phyloP scores from a whole-genome alignment of 106 monocot genomes.

The Hemerocallis citrina region DNA sequence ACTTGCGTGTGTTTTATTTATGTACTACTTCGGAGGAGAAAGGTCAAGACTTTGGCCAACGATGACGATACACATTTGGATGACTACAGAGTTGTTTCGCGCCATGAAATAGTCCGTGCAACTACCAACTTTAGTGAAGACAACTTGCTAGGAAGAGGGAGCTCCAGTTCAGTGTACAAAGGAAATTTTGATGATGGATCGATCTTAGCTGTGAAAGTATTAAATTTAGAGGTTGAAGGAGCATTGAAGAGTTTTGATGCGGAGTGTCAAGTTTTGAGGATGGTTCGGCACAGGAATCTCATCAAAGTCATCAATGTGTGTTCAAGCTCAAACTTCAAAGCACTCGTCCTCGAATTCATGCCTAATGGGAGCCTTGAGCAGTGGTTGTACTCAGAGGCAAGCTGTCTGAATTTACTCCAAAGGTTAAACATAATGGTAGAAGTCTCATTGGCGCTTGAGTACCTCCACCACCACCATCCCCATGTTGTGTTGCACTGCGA shows the following conservation, averaged over 20 bases:
- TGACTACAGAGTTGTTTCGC: not conserved
- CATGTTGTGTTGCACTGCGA: constrained; percentile 22
- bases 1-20: not conserved
- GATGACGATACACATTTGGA: not conserved
- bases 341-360: constrained; percentile 20
- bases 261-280: constrained; percentile 8
- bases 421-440: constrained; percentile 13
- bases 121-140: not conserved
- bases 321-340: constrained; percentile 1
- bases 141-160: not conserved
- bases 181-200: constrained; percentile 1
- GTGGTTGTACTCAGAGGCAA: constrained; percentile 12
- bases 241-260: constrained; percentile 10
- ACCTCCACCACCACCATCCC: constrained; percentile 10
- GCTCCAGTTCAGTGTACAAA: not conserved
- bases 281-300: not conserved
- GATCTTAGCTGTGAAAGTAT: constrained; percentile 1
- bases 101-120: not conserved
- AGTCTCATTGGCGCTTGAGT: constrained; percentile 15
- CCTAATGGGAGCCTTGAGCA: constrained; percentile 22
- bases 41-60: not conserved
- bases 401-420: constrained; percentile 8
- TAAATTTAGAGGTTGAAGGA: constrained; percentile 6
- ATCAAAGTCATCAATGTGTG: not conserved
- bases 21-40: not conserved